These are phyloP conservation scores for Komagataella pastoris DNA, from an alignment of 805 yeast species.

Conservation along the genomic window DNA sequence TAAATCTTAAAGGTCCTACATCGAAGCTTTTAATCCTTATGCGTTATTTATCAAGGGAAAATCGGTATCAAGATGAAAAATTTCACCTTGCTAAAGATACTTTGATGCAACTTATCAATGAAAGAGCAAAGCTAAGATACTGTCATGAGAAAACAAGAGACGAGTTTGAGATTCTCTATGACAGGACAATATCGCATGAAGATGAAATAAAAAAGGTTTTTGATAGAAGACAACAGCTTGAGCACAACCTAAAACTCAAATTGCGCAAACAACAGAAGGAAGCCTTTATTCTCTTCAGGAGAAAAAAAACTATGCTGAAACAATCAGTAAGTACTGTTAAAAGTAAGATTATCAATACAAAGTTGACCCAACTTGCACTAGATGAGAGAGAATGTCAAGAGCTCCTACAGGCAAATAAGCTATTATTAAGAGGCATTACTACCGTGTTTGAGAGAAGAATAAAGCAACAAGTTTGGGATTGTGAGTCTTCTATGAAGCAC, in stretches of 20 bases:
- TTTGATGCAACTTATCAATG: background rate
- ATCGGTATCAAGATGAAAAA: background rate
- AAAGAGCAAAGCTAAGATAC: conserved; percentile 10
- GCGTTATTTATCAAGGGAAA: background rate
- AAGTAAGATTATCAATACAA: background rate
- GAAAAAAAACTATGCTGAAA: background rate
- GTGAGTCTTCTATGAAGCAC: background rate
- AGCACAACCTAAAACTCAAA: background rate
- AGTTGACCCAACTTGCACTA: background rate
- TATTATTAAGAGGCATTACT: background rate
- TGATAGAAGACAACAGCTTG: background rate
- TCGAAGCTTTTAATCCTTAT: background rate
- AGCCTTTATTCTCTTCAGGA: background rate
- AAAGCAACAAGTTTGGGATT: background rate
- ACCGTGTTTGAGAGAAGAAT: background rate
- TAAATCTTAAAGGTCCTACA: background rate
- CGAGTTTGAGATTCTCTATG: conserved; percentile 14
- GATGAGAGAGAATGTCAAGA: background rate
- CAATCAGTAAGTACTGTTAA: background rate
- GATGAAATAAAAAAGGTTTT: background rate
- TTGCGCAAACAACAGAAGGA: background rate
- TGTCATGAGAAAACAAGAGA: conserved; percentile 12
- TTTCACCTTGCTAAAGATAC: background rate
- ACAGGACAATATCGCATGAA: conserved; percentile 7
- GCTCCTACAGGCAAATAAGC: background rate